A percentile compares a stretch with the other conserved stretches of the same genome.
Conservation (phyloP, 2,329 filamentous ascomycete genomes). For the Calonectria ilicicola region DNA sequence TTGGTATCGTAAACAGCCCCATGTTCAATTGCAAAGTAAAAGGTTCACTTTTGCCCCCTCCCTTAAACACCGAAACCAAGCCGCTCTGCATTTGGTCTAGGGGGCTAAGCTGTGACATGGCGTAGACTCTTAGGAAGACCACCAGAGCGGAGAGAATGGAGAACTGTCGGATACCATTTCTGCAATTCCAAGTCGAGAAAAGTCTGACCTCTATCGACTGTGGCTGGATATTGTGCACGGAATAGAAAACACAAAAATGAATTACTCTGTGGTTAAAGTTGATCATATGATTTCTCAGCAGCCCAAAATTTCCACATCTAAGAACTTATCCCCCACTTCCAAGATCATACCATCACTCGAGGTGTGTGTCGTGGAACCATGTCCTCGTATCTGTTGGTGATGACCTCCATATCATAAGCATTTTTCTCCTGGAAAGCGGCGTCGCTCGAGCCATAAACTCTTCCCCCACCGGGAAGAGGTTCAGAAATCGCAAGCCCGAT, state of each 20-base stretch:
- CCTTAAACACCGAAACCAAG: not conserved
- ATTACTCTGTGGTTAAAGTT: conserved; percentile 12
- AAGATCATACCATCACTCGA: conserved; percentile 53
- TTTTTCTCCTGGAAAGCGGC: conserved; percentile 52
- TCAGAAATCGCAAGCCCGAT: conserved; percentile 60
- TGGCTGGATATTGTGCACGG: conserved; percentile 14
- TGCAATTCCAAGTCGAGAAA: not conserved
- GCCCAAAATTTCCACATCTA: conserved; percentile 12
- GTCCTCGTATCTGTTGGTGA: conserved; percentile 68
- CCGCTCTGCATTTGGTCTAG: too few species aligned
- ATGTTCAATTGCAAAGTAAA: not conserved
- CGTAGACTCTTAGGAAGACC: too few species aligned
- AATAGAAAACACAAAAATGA: conserved; percentile 10
- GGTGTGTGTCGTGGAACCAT: conserved; percentile 66
- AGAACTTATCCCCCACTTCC: not conserved
- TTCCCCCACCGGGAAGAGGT: conserved; percentile 61
- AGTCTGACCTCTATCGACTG: conserved; percentile 6
- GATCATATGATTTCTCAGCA: conserved; percentile 13
- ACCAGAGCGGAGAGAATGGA: not conserved
- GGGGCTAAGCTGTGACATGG: not conserved
- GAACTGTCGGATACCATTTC: not conserved
- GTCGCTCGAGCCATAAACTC: conserved; percentile 50
- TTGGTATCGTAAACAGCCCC: conserved; percentile 13
- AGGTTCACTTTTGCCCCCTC: not conserved
- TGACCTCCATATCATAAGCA: conserved; percentile 61